phyloP scores from a whole-genome alignment of 2,329 filamentous ascomycete species.

The Rosellinia necatrix region DNA sequence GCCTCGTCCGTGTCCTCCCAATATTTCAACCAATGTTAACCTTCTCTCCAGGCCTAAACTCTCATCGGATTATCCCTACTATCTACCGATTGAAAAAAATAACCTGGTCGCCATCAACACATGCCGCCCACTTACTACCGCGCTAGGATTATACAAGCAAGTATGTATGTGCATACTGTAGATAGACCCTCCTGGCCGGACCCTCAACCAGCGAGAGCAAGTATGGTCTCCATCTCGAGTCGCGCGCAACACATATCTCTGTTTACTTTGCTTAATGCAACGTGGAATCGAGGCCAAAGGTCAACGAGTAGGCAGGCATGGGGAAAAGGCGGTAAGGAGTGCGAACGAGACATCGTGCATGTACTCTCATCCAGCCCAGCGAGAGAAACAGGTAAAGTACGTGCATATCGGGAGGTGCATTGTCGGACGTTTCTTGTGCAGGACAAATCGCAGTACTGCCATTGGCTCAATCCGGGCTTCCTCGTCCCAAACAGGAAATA shows the following conservation, averaged over 20 bases:
- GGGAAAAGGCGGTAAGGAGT: constrained; percentile 30
- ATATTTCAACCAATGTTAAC: neutral
- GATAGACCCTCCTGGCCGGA: neutral
- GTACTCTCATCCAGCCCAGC: neutral
- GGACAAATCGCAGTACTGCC: neutral
- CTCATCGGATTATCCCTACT: neutral
- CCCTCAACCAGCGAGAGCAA: constrained; percentile 13
- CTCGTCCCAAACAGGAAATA: constrained; percentile 28
- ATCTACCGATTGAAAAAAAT: neutral
- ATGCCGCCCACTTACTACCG: neutral
- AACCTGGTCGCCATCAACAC: neutral
- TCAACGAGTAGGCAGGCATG: constrained; percentile 9
- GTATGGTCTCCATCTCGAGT: constrained; percentile 18
- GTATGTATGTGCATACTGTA: too few relatives aligned
- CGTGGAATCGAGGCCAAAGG: constrained; percentile 9
- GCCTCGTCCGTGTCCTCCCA: constrained; percentile 13
- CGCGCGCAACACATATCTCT: constrained; percentile 12
- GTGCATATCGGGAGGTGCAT: constrained; percentile 18
- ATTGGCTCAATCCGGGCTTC: constrained; percentile 21
- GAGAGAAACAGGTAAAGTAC: constrained; percentile 24
- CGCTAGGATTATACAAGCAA: too few relatives aligned
- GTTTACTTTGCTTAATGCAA: constrained; percentile 11
- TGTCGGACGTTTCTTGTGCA: constrained; percentile 23
- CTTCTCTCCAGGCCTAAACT: neutral
- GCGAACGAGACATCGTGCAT: constrained; percentile 16